Conservation (phyloP, 352 stramenopile genomes). For the Phytophthora podocarpi region DNA sequence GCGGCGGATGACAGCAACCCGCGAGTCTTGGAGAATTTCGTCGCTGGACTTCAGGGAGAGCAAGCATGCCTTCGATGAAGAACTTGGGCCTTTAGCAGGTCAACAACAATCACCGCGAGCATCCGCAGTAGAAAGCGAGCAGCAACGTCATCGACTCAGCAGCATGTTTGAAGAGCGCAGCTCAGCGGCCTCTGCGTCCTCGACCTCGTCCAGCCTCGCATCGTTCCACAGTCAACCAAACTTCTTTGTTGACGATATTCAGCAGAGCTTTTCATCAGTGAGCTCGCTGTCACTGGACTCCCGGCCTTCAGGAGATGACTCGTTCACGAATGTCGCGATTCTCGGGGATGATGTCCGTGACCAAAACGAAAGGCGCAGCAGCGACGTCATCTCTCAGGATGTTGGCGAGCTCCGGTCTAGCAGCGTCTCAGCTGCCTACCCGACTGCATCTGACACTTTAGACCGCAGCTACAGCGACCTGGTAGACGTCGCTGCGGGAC, state of each 20-base stretch:
- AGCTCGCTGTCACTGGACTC: constrained; percentile 25
- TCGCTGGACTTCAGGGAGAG: constrained; percentile 26
- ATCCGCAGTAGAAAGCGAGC: constrained; percentile 3
- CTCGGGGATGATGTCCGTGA: constrained; percentile 30
- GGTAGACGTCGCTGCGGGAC: constrained; percentile 1
- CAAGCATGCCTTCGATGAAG: constrained; percentile 34
- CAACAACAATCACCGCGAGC: background rate
- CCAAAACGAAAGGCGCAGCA: constrained; percentile 28
- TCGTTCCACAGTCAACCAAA: constrained; percentile 25
- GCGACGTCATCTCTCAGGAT: constrained; percentile 21
- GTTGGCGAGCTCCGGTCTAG: background rate
- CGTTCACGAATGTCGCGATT: constrained; percentile 38
- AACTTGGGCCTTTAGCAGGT: constrained; percentile 12
- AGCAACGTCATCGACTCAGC: constrained; percentile 17
- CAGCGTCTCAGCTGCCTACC: background rate
- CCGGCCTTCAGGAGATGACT: constrained; percentile 28
- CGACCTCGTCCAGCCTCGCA: constrained; percentile 15
- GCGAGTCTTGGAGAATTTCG: constrained; percentile 29
- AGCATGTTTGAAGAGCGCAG: constrained; percentile 26
- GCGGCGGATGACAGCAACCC: constrained; percentile 8
- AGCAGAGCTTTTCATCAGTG: constrained; percentile 28
- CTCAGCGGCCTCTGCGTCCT: constrained; percentile 6
- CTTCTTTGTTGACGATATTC: constrained; percentile 45
- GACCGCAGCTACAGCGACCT: constrained; percentile 39
- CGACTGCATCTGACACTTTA: constrained; percentile 3